phyloP scores from a whole-genome alignment of 805 yeast genomes.

The Ogataea parapolymorpha region DNA sequence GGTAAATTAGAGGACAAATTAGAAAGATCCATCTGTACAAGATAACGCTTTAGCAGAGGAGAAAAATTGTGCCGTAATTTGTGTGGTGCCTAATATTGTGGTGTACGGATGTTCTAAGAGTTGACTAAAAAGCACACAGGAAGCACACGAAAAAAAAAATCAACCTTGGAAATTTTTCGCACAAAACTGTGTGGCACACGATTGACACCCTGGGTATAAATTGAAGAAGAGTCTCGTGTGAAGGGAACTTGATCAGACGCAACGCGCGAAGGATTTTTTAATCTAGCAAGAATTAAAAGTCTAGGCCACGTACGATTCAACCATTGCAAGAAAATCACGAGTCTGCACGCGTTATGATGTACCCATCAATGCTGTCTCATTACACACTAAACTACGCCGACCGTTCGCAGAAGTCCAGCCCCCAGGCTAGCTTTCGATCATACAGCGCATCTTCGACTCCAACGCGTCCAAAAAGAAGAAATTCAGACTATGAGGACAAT shows the following conservation, averaged over 20 bases:
- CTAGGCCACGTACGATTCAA: neutral
- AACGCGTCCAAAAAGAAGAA: constrained; percentile 34
- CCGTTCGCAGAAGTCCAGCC: constrained; percentile 4
- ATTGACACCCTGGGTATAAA: constrained; percentile 4
- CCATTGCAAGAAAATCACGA: neutral
- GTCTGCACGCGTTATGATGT: constrained; percentile 11
- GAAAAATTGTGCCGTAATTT: constrained; percentile 5
- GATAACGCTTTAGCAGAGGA: constrained; percentile 1
- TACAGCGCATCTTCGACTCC: constrained; percentile 19
- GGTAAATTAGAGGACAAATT: constrained; percentile 57
- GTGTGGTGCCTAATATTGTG: neutral
- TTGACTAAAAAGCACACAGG: too few relatives aligned
- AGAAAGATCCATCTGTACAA: constrained; percentile 53
- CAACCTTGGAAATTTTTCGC: neutral
- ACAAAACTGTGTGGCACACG: constrained; percentile 10
- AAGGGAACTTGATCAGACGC: constrained; percentile 1
- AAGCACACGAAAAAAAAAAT: neutral
- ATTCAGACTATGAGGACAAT: constrained; percentile 32
- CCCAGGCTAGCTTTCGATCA: constrained; percentile 13
- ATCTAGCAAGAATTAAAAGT: neutral
- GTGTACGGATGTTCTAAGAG: neutral
- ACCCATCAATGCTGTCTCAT: constrained; percentile 22
- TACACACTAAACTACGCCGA: constrained; percentile 13
- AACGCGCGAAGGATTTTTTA: constrained; percentile 1
- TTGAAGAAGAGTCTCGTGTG: constrained; percentile 6